Evolutionary conservation across 441 rosid genomes (phyloP).

Genomic region (Arabidopsis lyrata): DNA sequence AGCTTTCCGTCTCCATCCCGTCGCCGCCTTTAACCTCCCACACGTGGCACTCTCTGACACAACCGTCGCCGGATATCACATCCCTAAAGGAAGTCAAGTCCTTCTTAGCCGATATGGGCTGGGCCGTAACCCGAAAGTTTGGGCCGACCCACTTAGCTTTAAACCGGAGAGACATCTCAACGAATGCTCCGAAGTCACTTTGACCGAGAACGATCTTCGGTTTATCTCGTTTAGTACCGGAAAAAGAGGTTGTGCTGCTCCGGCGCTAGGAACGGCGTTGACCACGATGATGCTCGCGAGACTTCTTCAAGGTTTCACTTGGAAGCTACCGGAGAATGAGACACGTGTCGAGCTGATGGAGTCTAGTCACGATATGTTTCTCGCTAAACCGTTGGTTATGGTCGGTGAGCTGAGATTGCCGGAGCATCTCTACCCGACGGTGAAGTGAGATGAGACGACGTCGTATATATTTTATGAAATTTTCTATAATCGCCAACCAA

Average conservation of each 20-base stretch:
- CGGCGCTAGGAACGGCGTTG: conserved; percentile 47
- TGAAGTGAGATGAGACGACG: conserved; percentile 26
- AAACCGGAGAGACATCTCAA: conserved; percentile 55
- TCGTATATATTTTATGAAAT: conserved; percentile 13
- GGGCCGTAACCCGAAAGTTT: conserved; percentile 49
- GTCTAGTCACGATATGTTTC: conserved; percentile 43
- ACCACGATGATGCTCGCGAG: conserved; percentile 48
- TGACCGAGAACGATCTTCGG: conserved; percentile 47
- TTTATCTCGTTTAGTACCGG: conserved; percentile 61
- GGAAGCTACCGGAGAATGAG: conserved; percentile 40
- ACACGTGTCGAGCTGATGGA: conserved; percentile 48
- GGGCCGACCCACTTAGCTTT: conserved; percentile 47
- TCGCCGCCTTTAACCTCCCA: conserved; percentile 51
- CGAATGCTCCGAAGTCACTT: conserved; percentile 41
- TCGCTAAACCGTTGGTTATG: conserved; percentile 51
- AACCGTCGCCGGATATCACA: conserved; percentile 46
- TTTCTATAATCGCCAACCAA: conserved; percentile 8
- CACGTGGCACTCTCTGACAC: conserved; percentile 50
- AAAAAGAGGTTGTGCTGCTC: conserved; percentile 52
- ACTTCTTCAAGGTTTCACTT: conserved; percentile 49
- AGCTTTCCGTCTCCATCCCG: conserved; percentile 54
- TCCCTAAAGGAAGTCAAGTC: conserved; percentile 48
- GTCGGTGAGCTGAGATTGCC: conserved; percentile 46
- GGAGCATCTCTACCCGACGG: conserved; percentile 39
- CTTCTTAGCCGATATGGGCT: conserved; percentile 45